Conservation (phyloP, 1,284 basidiomycete species). For the Papiliotrema fonsecae region DNA sequence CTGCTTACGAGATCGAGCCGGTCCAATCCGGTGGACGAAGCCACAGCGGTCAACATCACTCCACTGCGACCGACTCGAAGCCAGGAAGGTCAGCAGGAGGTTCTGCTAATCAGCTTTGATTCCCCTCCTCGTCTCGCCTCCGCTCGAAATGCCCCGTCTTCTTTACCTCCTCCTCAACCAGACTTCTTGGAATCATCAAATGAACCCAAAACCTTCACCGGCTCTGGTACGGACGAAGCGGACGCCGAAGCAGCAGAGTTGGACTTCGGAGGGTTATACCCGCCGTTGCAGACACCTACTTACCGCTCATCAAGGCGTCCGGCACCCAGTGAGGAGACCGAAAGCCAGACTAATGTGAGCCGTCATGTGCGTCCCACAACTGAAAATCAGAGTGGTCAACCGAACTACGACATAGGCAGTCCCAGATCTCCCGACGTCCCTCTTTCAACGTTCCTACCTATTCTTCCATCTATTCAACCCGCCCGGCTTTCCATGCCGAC, state of each 20-base stretch:
- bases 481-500: background rate
- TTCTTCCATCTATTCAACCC: background rate
- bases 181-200: background rate
- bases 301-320: too few relatives aligned
- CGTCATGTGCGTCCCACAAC: too few relatives aligned
- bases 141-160: background rate
- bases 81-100: background rate
- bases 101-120: background rate
- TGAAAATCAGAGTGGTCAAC: too few relatives aligned
- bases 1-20: too few relatives aligned
- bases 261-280: background rate
- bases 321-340: too few relatives aligned
- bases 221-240: background rate
- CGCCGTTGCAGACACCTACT: background rate
- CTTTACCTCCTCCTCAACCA: background rate
- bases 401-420: background rate
- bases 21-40: background rate
- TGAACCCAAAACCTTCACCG: too few relatives aligned
- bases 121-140: background rate
- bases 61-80: background rate
- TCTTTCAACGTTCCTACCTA: background rate
- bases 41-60: background rate
- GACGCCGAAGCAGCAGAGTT: background rate
- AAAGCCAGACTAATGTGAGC: too few relatives aligned
- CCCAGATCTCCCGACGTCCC: background rate